These are phyloP conservation scores for Anisodus tanguticus DNA, from an alignment of 257 asterid genomes.

Conservation along the genomic window DNA sequence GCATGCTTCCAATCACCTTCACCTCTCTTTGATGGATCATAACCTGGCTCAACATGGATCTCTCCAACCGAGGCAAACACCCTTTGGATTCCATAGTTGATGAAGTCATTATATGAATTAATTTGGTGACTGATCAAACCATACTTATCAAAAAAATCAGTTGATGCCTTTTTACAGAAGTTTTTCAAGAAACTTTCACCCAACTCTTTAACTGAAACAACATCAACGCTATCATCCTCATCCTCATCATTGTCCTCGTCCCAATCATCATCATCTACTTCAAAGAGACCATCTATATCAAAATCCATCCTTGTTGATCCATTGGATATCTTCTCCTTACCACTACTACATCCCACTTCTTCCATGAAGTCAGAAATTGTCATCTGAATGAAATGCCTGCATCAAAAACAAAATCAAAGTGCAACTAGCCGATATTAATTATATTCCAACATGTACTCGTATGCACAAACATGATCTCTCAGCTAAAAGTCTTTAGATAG, in stretches of 20 bases:
- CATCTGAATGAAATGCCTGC: slow-evolving; percentile 23
- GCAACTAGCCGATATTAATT: neutral
- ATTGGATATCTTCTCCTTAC: slow-evolving; percentile 32
- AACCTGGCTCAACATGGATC: slow-evolving; percentile 70
- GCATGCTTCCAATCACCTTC: slow-evolving; percentile 86
- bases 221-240: slow-evolving; percentile 52
- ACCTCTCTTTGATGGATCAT: slow-evolving; percentile 79
- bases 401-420: neutral
- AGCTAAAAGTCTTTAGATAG: neutral
- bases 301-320: slow-evolving; percentile 36
- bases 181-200: slow-evolving; percentile 49
- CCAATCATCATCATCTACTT: slow-evolving; percentile 41
- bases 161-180: slow-evolving; percentile 71
- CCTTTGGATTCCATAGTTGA: slow-evolving; percentile 66
- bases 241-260: slow-evolving; percentile 49
- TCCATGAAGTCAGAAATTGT: slow-evolving; percentile 28
- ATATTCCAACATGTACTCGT: neutral
- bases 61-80: slow-evolving; percentile 84
- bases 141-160: slow-evolving; percentile 69
- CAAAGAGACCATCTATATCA: slow-evolving; percentile 20
- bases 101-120: slow-evolving; percentile 75
- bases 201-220: slow-evolving; percentile 49
- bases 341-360: slow-evolving; percentile 36
- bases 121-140: slow-evolving; percentile 88
- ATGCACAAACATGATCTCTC: neutral